A percentile compares a stretch with the other conserved stretches of the same genome.
Evolutionary conservation across 768 basidiomycete species (phyloP).

Genomic region (Amanita pallidorosea): DNA sequence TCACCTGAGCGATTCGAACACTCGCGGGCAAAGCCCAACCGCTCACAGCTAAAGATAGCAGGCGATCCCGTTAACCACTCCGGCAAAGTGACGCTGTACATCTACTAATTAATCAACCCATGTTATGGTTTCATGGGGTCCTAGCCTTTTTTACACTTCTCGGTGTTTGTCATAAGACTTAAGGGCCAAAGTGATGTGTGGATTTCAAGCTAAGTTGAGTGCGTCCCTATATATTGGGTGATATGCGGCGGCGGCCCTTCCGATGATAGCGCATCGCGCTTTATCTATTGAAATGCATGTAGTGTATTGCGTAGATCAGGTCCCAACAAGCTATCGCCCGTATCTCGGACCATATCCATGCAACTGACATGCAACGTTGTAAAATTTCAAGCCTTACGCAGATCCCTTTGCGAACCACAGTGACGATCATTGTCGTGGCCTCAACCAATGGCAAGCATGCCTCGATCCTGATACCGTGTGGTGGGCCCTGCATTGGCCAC

Average conservation of each 20-base stretch:
- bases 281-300: neutral
- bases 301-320: conserved; percentile 2
- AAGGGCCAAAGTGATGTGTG: neutral
- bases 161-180: neutral
- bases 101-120: no score
- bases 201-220: neutral
- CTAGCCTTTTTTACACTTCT: neutral
- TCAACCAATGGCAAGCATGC: neutral
- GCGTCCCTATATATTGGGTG: neutral
- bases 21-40: conserved; percentile 21
- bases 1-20: conserved; percentile 26
- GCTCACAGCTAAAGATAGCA: conserved; percentile 9
- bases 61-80: conserved; percentile 18
- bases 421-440: neutral
- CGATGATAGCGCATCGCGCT: neutral
- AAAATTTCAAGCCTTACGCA: neutral
- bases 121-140: neutral
- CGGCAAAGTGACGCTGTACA: conserved; percentile 15
- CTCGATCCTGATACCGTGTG: neutral
- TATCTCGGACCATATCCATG: conserved; percentile 2
- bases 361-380: neutral
- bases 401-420: neutral
- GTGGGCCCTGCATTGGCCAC: neutral
- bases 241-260: neutral
- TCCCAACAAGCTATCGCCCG: neutral